These are phyloP conservation scores for Thalassiosira hispida DNA, from an alignment of 352 stramenopile species.

Conservation along the genomic window DNA sequence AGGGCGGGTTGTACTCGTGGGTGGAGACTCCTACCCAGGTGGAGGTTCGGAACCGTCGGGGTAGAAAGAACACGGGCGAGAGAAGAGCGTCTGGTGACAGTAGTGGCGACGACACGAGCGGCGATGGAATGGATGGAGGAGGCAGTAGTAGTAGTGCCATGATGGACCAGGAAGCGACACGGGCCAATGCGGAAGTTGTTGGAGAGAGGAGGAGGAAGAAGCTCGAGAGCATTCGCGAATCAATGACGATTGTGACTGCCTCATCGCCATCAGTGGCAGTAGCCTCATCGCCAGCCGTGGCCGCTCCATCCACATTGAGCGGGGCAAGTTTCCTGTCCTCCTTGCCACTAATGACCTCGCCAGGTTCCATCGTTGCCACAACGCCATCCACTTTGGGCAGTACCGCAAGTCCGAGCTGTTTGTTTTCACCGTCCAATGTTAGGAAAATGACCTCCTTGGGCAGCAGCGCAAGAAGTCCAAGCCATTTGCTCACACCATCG, in stretches of 20 bases:
- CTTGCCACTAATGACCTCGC: too few relatives aligned
- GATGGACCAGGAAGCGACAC: background rate
- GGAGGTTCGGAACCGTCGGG: conserved; percentile 9
- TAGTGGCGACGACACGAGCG: background rate
- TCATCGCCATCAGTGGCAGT: background rate
- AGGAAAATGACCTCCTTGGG: conserved; percentile 28
- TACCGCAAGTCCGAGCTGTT: background rate
- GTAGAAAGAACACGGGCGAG: background rate
- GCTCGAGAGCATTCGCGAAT: conserved; percentile 22
- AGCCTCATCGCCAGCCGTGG: background rate
- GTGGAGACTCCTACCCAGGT: conserved; percentile 53
- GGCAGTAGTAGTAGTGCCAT: background rate
- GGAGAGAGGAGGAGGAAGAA: conserved; percentile 8
- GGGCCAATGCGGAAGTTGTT: background rate
- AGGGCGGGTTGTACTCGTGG: conserved; percentile 38
- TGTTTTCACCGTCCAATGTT: conserved; percentile 62
- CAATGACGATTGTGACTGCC: background rate
- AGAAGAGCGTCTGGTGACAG: background rate
- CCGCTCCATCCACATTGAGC: background rate
- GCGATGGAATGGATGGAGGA: background rate
- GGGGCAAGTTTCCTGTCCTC: background rate
- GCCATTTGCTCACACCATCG: conserved; percentile 47
- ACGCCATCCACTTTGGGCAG: conserved; percentile 17
- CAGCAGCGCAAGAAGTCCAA: background rate
- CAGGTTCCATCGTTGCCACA: background rate